Conservation (phyloP, 2,329 filamentous ascomycete species). For the Byssothecium circinans region DNA sequence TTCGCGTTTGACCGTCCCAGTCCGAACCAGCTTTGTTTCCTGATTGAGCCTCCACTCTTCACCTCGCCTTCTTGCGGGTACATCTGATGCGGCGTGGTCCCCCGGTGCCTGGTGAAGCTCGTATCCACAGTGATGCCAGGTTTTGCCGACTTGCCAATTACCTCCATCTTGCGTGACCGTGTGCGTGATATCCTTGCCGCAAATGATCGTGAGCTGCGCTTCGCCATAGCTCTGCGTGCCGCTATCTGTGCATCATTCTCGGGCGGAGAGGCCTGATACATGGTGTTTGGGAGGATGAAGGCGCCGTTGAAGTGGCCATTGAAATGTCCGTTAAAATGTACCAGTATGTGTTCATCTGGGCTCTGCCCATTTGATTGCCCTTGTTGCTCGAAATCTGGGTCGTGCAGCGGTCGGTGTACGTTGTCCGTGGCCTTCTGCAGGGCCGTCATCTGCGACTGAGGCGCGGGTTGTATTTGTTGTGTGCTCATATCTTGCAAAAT, state of each 20-base stretch:
- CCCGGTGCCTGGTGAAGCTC: slow-evolving; percentile 59
- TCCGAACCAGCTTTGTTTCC: slow-evolving; percentile 36
- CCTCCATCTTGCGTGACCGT: slow-evolving; percentile 64
- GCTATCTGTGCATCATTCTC: slow-evolving; percentile 31
- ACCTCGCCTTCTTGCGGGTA: slow-evolving; percentile 39
- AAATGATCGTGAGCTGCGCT: slow-evolving; percentile 37
- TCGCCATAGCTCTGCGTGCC: slow-evolving; percentile 30
- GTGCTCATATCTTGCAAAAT: slow-evolving; percentile 22
- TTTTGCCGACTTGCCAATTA: slow-evolving; percentile 58
- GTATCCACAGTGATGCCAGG: slow-evolving; percentile 71
- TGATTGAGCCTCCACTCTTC: slow-evolving; percentile 21
- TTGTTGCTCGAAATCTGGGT: slow-evolving; percentile 11
- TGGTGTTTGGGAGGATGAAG: slow-evolving; percentile 18
- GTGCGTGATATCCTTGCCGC: slow-evolving; percentile 42
- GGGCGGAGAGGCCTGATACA: slow-evolving; percentile 20
- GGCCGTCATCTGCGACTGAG: slow-evolving; percentile 16
- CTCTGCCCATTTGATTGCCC: slow-evolving; percentile 5
- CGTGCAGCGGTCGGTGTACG: slow-evolving; percentile 7
- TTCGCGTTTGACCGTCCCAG: slow-evolving; percentile 29
- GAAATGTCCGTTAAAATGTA: slow-evolving; percentile 25
- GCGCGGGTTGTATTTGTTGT: slow-evolving; percentile 12
- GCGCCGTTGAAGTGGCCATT: slow-evolving; percentile 24
- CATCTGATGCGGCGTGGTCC: slow-evolving; percentile 50
- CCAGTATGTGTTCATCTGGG: slow-evolving; percentile 28
- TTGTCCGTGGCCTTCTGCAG: slow-evolving; percentile 14